Evolutionary conservation across 1,139 yeast species (phyloP).

Genomic region (Taphrina sp.): DNA sequence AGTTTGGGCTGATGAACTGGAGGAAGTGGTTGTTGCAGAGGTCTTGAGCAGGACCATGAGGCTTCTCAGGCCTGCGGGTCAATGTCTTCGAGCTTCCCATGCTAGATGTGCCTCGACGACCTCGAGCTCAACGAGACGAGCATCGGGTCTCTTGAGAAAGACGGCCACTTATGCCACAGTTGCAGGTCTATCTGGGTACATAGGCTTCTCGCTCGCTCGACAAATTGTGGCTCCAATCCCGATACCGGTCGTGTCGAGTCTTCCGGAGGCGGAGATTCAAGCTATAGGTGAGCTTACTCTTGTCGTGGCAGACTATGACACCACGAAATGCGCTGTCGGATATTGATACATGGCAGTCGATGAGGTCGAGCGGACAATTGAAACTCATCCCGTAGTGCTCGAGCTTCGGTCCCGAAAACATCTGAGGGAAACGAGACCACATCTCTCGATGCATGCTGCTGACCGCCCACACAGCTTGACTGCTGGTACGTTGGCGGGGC

Average conservation of each 20-base stretch:
- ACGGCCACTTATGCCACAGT: constrained; percentile 4
- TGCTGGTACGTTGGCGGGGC: constrained; percentile 44
- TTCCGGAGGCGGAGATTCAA: neutral
- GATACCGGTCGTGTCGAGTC: constrained; percentile 3
- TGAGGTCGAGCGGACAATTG: constrained; percentile 17
- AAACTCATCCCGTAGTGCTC: constrained; percentile 32
- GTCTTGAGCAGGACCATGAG: too few species aligned
- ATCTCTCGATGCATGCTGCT: constrained; percentile 37
- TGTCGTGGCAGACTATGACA: neutral
- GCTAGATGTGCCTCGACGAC: too few species aligned
- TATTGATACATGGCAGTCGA: neutral
- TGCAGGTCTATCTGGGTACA: constrained; percentile 9
- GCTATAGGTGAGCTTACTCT: neutral
- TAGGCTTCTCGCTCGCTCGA: constrained; percentile 16
- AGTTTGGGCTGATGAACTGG: too few species aligned
- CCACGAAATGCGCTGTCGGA: neutral
- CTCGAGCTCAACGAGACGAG: too few species aligned
- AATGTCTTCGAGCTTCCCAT: too few species aligned
- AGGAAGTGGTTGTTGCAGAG: too few species aligned
- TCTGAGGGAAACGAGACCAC: constrained; percentile 38
- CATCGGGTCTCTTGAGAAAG: too few species aligned
- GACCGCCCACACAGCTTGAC: constrained; percentile 41
- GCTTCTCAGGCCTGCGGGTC: too few species aligned
- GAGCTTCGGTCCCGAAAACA: constrained; percentile 35
- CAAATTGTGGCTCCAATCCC: constrained; percentile 9